Percentiles rank a stretch among this genome's conserved stretches.
phyloP scores from a whole-genome alignment of 768 basidiomycete genomes.

The Termitomyces sp. region DNA sequence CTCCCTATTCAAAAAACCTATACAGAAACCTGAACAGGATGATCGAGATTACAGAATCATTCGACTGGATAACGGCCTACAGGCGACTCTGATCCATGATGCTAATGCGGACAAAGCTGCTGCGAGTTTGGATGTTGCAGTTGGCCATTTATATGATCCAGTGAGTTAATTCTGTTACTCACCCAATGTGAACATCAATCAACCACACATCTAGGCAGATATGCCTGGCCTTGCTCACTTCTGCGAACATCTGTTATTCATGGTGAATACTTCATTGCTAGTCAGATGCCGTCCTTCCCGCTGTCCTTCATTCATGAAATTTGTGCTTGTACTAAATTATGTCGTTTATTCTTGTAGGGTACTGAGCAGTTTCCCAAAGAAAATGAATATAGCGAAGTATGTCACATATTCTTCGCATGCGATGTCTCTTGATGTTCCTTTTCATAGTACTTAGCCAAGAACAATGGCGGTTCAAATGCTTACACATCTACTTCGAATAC shows the following conservation, averaged over 20 bases:
- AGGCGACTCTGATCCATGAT: constrained; percentile 81
- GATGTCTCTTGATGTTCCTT: constrained; percentile 4
- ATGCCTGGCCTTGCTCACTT: constrained; percentile 93
- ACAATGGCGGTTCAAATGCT: constrained; percentile 85
- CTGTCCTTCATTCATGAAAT: background rate
- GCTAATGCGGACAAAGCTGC: constrained; percentile 88
- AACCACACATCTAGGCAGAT: constrained; percentile 47
- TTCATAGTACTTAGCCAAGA: constrained; percentile 67
- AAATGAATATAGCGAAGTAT: constrained; percentile 89
- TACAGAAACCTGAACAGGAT: constrained; percentile 73
- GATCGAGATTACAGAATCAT: constrained; percentile 79
- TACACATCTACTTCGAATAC: constrained; percentile 91
- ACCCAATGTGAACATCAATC: background rate
- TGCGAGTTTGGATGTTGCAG: constrained; percentile 89
- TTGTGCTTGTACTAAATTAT: background rate
- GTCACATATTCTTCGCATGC: constrained; percentile 5
- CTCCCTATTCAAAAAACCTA: constrained; percentile 47
- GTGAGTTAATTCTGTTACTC: constrained; percentile 36
- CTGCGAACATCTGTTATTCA: constrained; percentile 94
- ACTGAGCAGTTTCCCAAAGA: constrained; percentile 83
- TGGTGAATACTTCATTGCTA: constrained; percentile 47
- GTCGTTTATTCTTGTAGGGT: constrained; percentile 41
- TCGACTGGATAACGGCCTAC: constrained; percentile 83
- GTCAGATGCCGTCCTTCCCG: background rate
- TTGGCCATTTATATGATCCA: constrained; percentile 92